phyloP scores from a whole-genome alignment of 2,329 filamentous ascomycete genomes.

The Monilinia fructicola region DNA sequence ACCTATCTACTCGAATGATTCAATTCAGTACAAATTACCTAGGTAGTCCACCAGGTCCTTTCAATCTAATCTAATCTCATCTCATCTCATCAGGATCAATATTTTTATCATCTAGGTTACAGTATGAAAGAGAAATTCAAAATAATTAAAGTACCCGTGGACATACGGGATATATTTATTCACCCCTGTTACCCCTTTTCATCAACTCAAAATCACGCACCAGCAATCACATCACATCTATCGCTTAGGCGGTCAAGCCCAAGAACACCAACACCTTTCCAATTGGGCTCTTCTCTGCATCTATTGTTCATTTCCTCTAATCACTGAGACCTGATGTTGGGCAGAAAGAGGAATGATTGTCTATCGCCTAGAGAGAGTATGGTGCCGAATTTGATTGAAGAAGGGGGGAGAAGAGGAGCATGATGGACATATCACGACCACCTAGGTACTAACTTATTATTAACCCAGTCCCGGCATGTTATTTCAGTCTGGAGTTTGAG shows the following conservation, averaged over 20 bases:
- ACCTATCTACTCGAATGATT: too few species aligned
- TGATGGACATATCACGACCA: background rate
- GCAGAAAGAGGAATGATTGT: background rate
- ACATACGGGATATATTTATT: too few species aligned
- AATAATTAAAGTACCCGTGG: too few species aligned
- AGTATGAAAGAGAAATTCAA: too few species aligned
- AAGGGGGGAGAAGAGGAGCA: background rate
- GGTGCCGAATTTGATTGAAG: background rate
- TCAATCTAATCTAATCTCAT: too few species aligned
- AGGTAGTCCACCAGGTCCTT: too few species aligned
- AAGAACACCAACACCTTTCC: background rate
- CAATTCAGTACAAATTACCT: background rate
- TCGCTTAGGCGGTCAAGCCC: slow-evolving; percentile 7
- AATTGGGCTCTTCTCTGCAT: background rate
- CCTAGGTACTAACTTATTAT: background rate
- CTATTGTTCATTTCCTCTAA: background rate
- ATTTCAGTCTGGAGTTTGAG: too few species aligned
- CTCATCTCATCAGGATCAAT: background rate
- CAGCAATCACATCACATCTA: background rate
- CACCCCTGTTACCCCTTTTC: background rate
- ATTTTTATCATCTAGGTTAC: background rate
- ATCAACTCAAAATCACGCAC: background rate
- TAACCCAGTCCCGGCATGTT: background rate
- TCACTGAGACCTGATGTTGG: background rate
- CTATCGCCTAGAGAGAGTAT: background rate